Conservation (phyloP, 2,329 filamentous ascomycete genomes). For the Dactylonectria estremocensis region DNA sequence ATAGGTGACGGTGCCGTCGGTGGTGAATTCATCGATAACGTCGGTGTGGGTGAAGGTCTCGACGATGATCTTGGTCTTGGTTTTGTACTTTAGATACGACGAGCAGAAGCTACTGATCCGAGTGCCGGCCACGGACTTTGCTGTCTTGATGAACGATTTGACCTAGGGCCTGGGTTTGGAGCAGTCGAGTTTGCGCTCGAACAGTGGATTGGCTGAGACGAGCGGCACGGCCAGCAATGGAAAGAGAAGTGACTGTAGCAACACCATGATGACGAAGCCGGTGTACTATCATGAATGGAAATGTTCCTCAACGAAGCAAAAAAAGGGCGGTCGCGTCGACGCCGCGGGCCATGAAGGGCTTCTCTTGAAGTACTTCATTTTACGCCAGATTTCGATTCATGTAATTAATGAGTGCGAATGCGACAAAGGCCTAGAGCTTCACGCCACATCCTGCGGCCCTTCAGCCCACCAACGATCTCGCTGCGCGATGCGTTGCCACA, state of each 20-base stretch:
- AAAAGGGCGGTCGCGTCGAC: not conserved
- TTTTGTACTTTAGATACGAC: slow-evolving; percentile 3
- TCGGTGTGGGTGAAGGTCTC: not conserved
- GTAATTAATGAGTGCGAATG: not conserved
- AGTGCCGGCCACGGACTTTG: not conserved
- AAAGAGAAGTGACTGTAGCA: slow-evolving; percentile 14
- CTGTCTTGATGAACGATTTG: slow-evolving; percentile 11
- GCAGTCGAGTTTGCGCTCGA: slow-evolving; percentile 8
- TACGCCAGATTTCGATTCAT: not conserved
- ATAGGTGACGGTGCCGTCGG: not conserved
- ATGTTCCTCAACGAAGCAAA: not conserved
- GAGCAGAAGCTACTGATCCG: not conserved
- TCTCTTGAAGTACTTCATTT: not conserved
- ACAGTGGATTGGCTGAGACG: slow-evolving; percentile 1
- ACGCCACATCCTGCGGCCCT: not conserved
- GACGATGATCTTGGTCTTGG: slow-evolving; percentile 2
- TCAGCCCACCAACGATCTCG: not conserved
- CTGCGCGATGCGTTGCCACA: not conserved
- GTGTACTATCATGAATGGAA: not conserved
- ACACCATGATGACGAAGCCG: slow-evolving; percentile 3
- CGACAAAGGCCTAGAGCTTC: not conserved
- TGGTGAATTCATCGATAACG: not conserved
- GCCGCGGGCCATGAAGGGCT: not conserved
- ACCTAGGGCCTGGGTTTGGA: slow-evolving; percentile 13
- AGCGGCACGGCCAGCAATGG: not conserved